phyloP scores from a whole-genome alignment of 257 asterid species.

The Nemophila menziesii region DNA sequence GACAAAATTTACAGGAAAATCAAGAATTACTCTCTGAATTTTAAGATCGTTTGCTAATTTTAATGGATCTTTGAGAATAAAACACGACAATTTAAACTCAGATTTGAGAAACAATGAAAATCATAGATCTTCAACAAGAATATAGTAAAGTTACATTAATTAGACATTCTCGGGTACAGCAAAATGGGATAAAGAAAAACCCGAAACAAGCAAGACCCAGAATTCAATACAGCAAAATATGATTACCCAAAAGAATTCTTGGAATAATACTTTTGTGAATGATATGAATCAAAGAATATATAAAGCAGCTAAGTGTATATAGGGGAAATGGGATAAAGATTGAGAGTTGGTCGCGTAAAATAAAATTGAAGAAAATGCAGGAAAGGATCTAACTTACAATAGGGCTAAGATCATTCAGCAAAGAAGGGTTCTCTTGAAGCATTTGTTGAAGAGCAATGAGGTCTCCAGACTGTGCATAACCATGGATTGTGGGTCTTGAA shows the following conservation, averaged over 20 bases:
- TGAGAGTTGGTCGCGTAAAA: too few species aligned
- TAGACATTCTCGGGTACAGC: too few species aligned
- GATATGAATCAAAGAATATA: neutral
- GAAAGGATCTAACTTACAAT: slow-evolving; percentile 35
- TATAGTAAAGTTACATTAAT: too few species aligned
- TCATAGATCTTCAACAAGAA: neutral
- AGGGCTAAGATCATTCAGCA: slow-evolving; percentile 87
- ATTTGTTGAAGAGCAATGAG: slow-evolving; percentile 53
- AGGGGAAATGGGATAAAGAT: too few species aligned
- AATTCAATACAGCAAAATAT: neutral
- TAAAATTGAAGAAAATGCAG: neutral
- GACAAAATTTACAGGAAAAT: too few species aligned
- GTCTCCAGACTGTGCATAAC: slow-evolving; percentile 88
- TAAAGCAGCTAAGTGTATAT: neutral
- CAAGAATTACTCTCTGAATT: too few species aligned
- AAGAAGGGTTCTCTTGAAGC: slow-evolving; percentile 63
- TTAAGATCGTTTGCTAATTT: too few species aligned
- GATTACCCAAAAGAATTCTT: neutral
- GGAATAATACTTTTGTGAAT: neutral
- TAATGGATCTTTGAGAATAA: too few species aligned
- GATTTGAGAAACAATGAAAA: neutral
- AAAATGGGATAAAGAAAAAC: too few species aligned
- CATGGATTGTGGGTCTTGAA: slow-evolving; percentile 66
- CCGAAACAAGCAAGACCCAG: neutral
- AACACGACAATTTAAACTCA: too few species aligned